A percentile compares a stretch with the other conserved stretches of the same genome.
These are phyloP conservation scores for Mycena haematopus DNA, from an alignment of 768 basidiomycete species.

Conservation along the genomic window DNA sequence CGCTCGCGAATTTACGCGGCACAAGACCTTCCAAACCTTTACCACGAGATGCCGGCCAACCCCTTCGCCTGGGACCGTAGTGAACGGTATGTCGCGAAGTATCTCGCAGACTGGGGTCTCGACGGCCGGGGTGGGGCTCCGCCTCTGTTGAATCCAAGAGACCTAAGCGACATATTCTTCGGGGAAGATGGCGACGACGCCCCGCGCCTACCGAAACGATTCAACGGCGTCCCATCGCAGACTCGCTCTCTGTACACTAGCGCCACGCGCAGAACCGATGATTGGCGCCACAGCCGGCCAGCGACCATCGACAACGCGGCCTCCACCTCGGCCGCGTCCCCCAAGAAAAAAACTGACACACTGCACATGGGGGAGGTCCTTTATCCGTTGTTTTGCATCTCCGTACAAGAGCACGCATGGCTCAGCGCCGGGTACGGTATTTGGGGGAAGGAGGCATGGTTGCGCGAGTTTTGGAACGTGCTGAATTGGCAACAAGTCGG, in stretches of 20 bases:
- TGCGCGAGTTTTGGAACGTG: slow-evolving; percentile 83
- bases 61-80: slow-evolving; percentile 22
- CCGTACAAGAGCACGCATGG: slow-evolving; percentile 88
- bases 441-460: slow-evolving; percentile 89
- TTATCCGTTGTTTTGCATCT: slow-evolving; percentile 79
- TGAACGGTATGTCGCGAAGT: slow-evolving; percentile 21
- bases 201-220: neutral
- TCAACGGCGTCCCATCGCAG: neutral
- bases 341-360: slow-evolving; percentile 34
- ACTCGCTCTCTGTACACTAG: slow-evolving; percentile 26
- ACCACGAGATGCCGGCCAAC: slow-evolving; percentile 5
- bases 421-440: slow-evolving; percentile 84
- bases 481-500: slow-evolving; percentile 78
- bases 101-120: slow-evolving; percentile 19
- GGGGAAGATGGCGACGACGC: neutral
- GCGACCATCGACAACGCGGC: neutral
- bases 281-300: neutral
- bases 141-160: neutral
- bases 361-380: slow-evolving; percentile 59
- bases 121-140: slow-evolving; percentile 15
- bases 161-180: neutral
- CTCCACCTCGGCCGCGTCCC: neutral
- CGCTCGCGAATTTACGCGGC: slow-evolving; percentile 56
- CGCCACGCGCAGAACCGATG: neutral
- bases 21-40: slow-evolving; percentile 7